Conservation (phyloP, 2,329 filamentous ascomycete genomes). For the Akanthomyces lecanii region DNA sequence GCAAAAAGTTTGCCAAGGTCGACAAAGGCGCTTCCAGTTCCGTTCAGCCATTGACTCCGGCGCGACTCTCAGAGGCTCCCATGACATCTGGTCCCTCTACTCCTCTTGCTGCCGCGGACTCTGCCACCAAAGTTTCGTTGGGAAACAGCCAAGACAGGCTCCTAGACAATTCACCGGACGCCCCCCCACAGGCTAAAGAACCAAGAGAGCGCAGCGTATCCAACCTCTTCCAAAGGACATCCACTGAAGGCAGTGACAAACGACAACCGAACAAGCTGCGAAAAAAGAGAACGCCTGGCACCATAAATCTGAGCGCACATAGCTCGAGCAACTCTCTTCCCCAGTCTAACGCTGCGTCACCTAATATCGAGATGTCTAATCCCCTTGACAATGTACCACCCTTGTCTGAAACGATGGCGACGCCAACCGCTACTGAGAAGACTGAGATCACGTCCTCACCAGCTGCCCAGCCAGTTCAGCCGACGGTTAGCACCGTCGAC, state of each 20-base stretch:
- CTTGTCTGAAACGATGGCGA: constrained; percentile 20
- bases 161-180: constrained; percentile 38
- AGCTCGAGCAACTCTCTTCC: constrained; percentile 78
- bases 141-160: constrained; percentile 48
- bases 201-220: constrained; percentile 64
- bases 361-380: constrained; percentile 42
- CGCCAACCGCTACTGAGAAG: constrained; percentile 18
- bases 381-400: constrained; percentile 38
- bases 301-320: constrained; percentile 79
- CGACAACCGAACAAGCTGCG: constrained; percentile 84
- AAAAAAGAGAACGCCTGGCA: constrained; percentile 76
- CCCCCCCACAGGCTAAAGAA: constrained; percentile 43
- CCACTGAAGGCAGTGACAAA: constrained; percentile 55
- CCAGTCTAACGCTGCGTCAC: constrained; percentile 42
- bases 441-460: constrained; percentile 14
- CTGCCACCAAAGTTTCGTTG: constrained; percentile 17
- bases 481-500: constrained; percentile 15
- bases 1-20: constrained; percentile 57
- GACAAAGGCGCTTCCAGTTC: constrained; percentile 32
- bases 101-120: neutral
- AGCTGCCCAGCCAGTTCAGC: constrained; percentile 18
- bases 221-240: constrained; percentile 66
- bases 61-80: constrained; percentile 23
- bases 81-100: constrained; percentile 10
- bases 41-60: constrained; percentile 36